Percentiles rank a stretch among this genome's conserved stretches.
Conservation (phyloP, 139 green algal species). For the Eudorina sp. region DNA sequence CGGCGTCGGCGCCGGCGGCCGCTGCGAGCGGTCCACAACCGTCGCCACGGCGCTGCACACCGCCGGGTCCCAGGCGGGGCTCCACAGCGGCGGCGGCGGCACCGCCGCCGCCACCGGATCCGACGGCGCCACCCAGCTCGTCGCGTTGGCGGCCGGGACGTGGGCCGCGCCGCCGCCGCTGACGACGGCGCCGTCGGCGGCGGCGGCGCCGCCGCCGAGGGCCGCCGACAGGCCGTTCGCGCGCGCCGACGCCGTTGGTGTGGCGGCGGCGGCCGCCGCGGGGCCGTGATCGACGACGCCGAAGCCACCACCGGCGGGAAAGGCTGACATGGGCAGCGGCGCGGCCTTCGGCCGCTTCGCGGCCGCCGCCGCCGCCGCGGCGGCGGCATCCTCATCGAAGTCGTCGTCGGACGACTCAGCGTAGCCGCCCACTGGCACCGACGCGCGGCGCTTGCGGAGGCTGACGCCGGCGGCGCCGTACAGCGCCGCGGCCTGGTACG, state of each 20-base stretch:
- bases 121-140: slow-evolving; percentile 33
- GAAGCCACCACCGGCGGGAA: background rate
- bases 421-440: slow-evolving; percentile 22
- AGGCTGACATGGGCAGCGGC: slow-evolving; percentile 4
- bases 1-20: background rate
- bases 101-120: background rate
- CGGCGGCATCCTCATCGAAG: background rate
- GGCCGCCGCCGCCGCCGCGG: background rate
- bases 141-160: background rate
- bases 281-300: background rate
- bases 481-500: background rate
- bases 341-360: background rate
- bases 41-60: slow-evolving; percentile 29
- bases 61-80: slow-evolving; percentile 30
- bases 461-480: background rate
- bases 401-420: slow-evolving; percentile 27
- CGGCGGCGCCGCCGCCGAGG: background rate
- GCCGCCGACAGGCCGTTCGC: background rate
- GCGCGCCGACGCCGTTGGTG: background rate
- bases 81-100: slow-evolving; percentile 23
- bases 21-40: background rate
- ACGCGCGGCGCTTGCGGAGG: background rate
- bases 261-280: background rate
- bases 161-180: no score
- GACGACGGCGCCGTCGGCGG: background rate